Evolutionary conservation across 257 asterid species (phyloP), one percentile per base, ranked within the genome.

Genomic region (Catharanthus roseus): DNA sequence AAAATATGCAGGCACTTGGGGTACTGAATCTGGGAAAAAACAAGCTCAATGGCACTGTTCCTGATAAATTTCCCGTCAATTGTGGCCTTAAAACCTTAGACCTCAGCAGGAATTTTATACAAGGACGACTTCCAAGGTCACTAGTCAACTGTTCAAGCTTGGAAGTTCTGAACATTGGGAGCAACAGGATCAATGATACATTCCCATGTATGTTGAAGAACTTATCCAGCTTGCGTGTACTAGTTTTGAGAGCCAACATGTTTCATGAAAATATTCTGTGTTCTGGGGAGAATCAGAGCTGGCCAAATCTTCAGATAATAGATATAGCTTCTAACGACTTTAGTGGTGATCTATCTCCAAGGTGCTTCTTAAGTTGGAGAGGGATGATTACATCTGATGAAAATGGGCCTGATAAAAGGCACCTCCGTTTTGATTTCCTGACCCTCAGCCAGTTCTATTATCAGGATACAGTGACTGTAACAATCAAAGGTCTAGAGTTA

Each of bases 401-500:
- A 44, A 70, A 68, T 18, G 13, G 23, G 11, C 28, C 63, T 31
- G 67, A 58, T 29, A 72, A 21, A 45, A 69, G 74, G 33, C 75
- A 73, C 66, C 67, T 85, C 68, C 62, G 28, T 15, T 73, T 56
- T 45, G 73, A 10, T 1, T 60, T 79, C 72, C 47, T 78, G 57
- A 8, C 31, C 3, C 28, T 86, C 55, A 74, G n/a, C 42, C 23
- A 60, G 11, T 58, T 70, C 0, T 82, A 86, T 80, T 89, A 89
- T 65, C 85, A 82, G 82, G 88, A 87, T 50, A 74, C 82, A 0
- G 88, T 91, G 39, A 80, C 75, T 16, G 75, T 84, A 7, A 87
- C 86, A 67, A 36, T 79, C 47, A 87, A 89, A 85, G 96, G 97
- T 6, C 33, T 70, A 0, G 87, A 89, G 63, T 8, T 82, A 73